Evolutionary conservation across 2,329 filamentous ascomycete species (phyloP), one percentile per base, ranked within the genome.

Genomic region (Zasmidium angulare): DNA sequence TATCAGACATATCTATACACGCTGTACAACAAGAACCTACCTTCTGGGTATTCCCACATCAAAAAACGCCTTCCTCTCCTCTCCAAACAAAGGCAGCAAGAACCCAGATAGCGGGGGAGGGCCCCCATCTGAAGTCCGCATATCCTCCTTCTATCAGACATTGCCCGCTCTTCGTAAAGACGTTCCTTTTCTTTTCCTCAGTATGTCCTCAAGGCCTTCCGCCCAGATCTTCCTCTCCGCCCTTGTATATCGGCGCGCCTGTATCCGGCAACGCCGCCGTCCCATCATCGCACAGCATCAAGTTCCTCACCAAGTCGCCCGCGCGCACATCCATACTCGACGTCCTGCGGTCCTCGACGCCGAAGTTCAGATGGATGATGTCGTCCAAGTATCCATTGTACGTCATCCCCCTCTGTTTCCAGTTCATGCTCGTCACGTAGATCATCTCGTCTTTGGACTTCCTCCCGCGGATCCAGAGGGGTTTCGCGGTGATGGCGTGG

Each of bases 361-460:
- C 84, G 68, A 87, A 86, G 0, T 72, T 76, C 2, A 86, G 47
- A 46, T 86, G 80, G 14, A 86, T 19, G 12, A 80, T 77, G 64
- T 86, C 84, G 61, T 86, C 84, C 10, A 82, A 59, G 56, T 80
- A 84, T 0, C 84, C 84, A 64, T 85, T 81, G 62, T 86, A 86
- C 26, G 68, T 78, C 61, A 77, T 71, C 0, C 75, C 76, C 0
- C 69, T 68, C 0, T 62, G 68, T 68, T 80, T 84, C 84, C 84
- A 87, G 60, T 77, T 82, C 29, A 85, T 79, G 0, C 78, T 82
- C 0, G 82, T 86, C 0, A 86, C 74, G 61, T 85, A 86, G 24
- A 86, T 72, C 82, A 86, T 84, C 64, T 85, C 81, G 0, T 78
- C 79, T 22, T 77, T 63, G 11, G 65, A 66, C 19, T 72, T 67